phyloP scores from a whole-genome alignment of 2,329 filamentous ascomycete species.

The Fusarium ambrosium region DNA sequence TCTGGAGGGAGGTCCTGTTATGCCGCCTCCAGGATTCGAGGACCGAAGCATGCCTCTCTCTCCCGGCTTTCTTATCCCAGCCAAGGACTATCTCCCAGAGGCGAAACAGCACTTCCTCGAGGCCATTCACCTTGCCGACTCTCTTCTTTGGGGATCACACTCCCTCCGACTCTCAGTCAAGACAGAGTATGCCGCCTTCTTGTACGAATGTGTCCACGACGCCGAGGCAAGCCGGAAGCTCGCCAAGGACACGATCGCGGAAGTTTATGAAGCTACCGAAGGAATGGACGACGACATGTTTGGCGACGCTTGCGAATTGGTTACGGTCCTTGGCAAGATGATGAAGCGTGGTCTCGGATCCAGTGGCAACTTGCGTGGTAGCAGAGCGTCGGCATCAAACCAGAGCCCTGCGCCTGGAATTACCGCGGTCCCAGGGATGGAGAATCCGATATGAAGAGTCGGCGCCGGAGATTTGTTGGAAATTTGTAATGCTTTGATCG shows the following conservation, averaged over 20 bases:
- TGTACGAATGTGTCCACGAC: conserved; percentile 94
- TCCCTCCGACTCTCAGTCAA: conserved; percentile 90
- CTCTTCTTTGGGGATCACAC: conserved; percentile 86
- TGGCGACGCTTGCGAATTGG: conserved; percentile 88
- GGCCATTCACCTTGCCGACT: conserved; percentile 80
- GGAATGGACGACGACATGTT: conserved; percentile 97
- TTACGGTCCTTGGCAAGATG: conserved; percentile 88
- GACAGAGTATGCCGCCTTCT: conserved; percentile 91
- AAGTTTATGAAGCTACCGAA: conserved; percentile 92
- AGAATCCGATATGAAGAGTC: conserved; percentile 57
- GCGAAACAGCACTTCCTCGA: conserved; percentile 85
- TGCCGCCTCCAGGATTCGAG: conserved; percentile 68
- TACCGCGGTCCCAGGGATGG: conserved; percentile 56
- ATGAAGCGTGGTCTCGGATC: conserved; percentile 78
- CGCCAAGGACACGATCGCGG: conserved; percentile 85
- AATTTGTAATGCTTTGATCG: conserved; percentile 10
- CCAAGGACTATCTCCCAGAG: conserved; percentile 84
- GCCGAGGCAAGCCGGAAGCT: conserved; percentile 79
- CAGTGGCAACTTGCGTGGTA: conserved; percentile 48
- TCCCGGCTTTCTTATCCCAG: conserved; percentile 83
- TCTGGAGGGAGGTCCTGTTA: conserved; percentile 71
- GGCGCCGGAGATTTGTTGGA: conserved; percentile 1
- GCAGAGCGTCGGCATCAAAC: conserved; percentile 49
- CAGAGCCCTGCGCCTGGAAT: conserved; percentile 29
- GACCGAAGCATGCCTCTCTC: conserved; percentile 56